A percentile compares a stretch with the other conserved stretches of the same genome.
Evolutionary conservation across 2,329 filamentous ascomycete genomes (phyloP).

Genomic region (Penicillium sp.): DNA sequence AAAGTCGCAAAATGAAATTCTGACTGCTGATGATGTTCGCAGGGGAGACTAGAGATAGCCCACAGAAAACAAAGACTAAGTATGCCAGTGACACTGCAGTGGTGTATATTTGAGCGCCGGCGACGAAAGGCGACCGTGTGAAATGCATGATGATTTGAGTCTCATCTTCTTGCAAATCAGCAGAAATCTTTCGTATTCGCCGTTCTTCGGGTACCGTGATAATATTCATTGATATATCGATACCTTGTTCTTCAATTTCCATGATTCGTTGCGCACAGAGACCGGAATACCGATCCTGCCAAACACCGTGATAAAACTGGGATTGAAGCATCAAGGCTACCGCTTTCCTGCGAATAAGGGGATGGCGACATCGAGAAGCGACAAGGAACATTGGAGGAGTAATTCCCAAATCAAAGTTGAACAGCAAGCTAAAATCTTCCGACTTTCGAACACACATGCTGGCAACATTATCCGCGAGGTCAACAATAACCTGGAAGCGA

Average conservation of each 20-base stretch:
- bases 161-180: conserved; percentile 4
- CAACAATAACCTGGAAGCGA: background rate
- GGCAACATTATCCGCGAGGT: background rate
- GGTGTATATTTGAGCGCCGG: background rate
- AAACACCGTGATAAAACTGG: conserved; percentile 2
- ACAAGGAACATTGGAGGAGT: conserved; percentile 7
- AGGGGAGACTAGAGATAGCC: no score
- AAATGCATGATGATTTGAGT: conserved; percentile 3
- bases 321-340: conserved; percentile 3
- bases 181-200: conserved; percentile 5
- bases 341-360: background rate
- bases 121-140: background rate
- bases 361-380: conserved; percentile 5
- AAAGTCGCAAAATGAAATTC: no score
- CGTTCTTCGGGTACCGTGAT: background rate
- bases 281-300: conserved; percentile 8
- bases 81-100: background rate
- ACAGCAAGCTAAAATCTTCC: background rate
- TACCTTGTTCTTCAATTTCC: conserved; percentile 1
- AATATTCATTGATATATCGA: conserved; percentile 1
- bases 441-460: background rate
- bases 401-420: conserved; percentile 8
- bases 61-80: background rate
- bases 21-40: no score
- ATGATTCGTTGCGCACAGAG: conserved; percentile 8